Conservation (phyloP, 2,329 filamentous ascomycete genomes). For the Cladosporium sphaerospermum region DNA sequence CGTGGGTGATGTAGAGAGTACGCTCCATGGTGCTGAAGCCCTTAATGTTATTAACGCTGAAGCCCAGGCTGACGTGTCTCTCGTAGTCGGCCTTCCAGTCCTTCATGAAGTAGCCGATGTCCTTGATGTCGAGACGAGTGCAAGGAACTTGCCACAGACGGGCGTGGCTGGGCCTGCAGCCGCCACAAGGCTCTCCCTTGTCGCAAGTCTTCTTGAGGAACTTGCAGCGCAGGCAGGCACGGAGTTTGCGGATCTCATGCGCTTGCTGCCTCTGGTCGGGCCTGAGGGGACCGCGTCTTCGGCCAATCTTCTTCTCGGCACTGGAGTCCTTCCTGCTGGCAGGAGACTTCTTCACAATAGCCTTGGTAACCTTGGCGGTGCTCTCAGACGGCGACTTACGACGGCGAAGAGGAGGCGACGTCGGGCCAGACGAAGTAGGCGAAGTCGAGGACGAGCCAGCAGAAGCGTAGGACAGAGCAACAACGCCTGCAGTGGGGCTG, state of each 20-base stretch:
- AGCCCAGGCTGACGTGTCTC: slow-evolving; percentile 76
- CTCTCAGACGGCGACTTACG: slow-evolving; percentile 51
- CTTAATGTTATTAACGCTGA: slow-evolving; percentile 93
- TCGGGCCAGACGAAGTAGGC: slow-evolving; percentile 29
- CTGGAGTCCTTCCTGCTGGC: slow-evolving; percentile 68
- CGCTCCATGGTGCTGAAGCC: slow-evolving; percentile 61
- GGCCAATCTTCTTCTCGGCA: slow-evolving; percentile 86
- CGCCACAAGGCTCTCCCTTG: slow-evolving; percentile 91
- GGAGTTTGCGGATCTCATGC: slow-evolving; percentile 90
- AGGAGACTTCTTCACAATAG: slow-evolving; percentile 70
- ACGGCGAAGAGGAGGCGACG: slow-evolving; percentile 53
- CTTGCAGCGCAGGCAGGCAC: slow-evolving; percentile 92
- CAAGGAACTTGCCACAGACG: slow-evolving; percentile 96
- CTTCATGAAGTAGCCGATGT: slow-evolving; percentile 98
- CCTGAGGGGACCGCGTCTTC: slow-evolving; percentile 79
- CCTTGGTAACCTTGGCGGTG: slow-evolving; percentile 72
- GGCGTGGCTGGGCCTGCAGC: slow-evolving; percentile 91
- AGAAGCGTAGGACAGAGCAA: slow-evolving; percentile 21
- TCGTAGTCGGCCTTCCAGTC: slow-evolving; percentile 98
- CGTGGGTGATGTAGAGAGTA: slow-evolving; percentile 88
- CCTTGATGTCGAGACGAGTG: slow-evolving; percentile 97
- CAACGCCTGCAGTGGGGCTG: slow-evolving; percentile 20
- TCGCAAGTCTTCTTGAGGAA: slow-evolving; percentile 99
- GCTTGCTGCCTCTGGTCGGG: slow-evolving; percentile 95
- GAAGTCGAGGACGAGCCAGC: slow-evolving; percentile 26